Base-by-base conservation (phyloP, 2,329 filamentous ascomycete genomes). In the Phialocephala subalpina region DNA sequence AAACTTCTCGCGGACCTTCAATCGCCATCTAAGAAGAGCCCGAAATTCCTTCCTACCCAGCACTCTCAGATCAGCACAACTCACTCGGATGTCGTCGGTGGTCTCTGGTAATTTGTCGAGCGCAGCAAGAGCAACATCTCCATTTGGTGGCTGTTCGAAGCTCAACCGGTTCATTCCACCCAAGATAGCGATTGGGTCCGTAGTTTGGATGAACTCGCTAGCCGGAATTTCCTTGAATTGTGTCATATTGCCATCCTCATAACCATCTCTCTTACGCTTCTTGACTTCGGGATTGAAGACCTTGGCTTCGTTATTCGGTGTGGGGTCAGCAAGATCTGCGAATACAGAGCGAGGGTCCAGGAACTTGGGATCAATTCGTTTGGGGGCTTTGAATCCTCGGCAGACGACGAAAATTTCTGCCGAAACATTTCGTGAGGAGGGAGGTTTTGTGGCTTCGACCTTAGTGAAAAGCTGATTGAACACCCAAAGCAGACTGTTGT, bases 371-470 rank as follows among this genome's bases (percentile, higher is more conserved):
- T 99, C 96, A 66, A 99, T 88, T 69, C 89, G 87, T 81, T 97
- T 98, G 3, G 96, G 96, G 0, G 95, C 95, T 81, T 97, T 98
- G 84, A 89, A 99, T 22, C 95, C 96, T 71, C 91, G 89, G 80
- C 95, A 98, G 38, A 99, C 96, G 70, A 98, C 95, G 82, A 99
- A 99, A 47, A 98, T 98, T 83, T 99, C 96, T 71, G 96, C 96
- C 8, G 94, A 97, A 60, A 99, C 95, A 75, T 97, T 97, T 83
- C 96, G 87, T 9, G 93, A 97, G 0, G 94, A 97, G 0, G 96
- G 96, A 3, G 96, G 96, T 80, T 99, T 99, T 5, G 96, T 99
- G 58, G 97, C 95, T 78, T 99, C 95, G 69, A 99, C 96, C 72
- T 96, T 97, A 57, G 86, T 86, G 82, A 99, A 99, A 0, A 99